Base-by-base conservation (phyloP, 306 rosid genomes). In the Quercus aquifolioides region DNA sequence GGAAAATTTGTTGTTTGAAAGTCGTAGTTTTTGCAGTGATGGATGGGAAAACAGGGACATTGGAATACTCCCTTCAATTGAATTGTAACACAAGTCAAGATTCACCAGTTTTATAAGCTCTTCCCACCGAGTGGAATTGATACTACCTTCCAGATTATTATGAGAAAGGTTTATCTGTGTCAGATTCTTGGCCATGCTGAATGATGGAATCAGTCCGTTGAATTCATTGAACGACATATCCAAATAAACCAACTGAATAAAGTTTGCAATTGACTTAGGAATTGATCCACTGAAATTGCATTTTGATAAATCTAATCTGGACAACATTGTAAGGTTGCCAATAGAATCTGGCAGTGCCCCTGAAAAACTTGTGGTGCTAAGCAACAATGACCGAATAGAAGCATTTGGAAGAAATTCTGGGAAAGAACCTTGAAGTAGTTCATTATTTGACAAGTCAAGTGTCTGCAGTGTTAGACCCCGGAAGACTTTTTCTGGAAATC, bases 181-280 rank as follows among this genome's bases (percentile, higher is more conserved):
- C 28, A 86, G 63, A 56, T 78, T 71, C 64, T 64, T 72, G 62
- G 76, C 74, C 63, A 57, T 28, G 0, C 72, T 41, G 18, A 84
- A 84, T 3, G 77, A 78, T n/a, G 87, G 85, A 55, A 86, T 30
- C 41, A 75, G 63, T 67, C 90, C 87, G 6, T 13, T 69, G 12
- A 86, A 78, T 0, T 57, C 20, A 80, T 81, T 86, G 0, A 0
- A 0, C 0, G 82, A 75, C 5, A 84, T 18, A 58, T 83, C 85
- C 56, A 86, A 1, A 73, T 13, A 58, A 26, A 74, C 10, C 2
- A 86, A 72, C 15, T 75, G 26, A 14, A 35, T 64, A 15, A 83
- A 82, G 6, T 71, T 21, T 18, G 2, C 78, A 13, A 72, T 26
- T 1, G 85, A 15, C 0, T 3, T 68, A 1, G 90, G 90, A 5